phyloP scores from a whole-genome alignment of 2,329 filamentous ascomycete genomes.

The Aphanocladium album region DNA sequence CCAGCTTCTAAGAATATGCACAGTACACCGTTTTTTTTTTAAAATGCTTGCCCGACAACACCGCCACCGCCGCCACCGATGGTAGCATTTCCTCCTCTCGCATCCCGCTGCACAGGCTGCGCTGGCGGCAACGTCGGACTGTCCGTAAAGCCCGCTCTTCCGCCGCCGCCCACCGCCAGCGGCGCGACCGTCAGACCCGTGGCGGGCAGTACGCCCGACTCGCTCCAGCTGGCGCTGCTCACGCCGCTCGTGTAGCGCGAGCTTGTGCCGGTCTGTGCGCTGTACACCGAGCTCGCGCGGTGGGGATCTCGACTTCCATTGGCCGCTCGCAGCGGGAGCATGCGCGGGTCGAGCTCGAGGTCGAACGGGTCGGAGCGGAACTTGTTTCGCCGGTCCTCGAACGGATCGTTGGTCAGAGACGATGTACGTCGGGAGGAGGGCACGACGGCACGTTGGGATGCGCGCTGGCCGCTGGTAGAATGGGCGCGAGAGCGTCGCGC shows the following conservation, averaged over 20 bases:
- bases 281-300: slow-evolving; percentile 31
- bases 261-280: slow-evolving; percentile 26
- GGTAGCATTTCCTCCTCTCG: background rate
- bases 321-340: slow-evolving; percentile 17
- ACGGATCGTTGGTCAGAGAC: slow-evolving; percentile 35
- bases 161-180: background rate
- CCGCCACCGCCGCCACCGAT: background rate
- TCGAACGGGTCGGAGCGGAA: slow-evolving; percentile 63
- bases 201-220: background rate
- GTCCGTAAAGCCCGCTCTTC: background rate
- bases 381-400: slow-evolving; percentile 45
- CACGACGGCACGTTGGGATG: background rate
- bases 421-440: slow-evolving; percentile 17
- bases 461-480: slow-evolving; percentile 29
- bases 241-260: slow-evolving; percentile 48
- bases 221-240: slow-evolving; percentile 22
- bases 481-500: slow-evolving; percentile 46
- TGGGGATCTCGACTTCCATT: slow-evolving; percentile 12
- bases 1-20: background rate
- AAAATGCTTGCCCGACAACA: background rate
- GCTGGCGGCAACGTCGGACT: slow-evolving; percentile 10
- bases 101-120: background rate
- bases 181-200: background rate
- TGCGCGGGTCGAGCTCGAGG: slow-evolving; percentile 40
- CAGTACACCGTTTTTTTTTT: background rate